Conservation (phyloP, 1,139 yeast species). For the Hyphopichia khmerensis region DNA sequence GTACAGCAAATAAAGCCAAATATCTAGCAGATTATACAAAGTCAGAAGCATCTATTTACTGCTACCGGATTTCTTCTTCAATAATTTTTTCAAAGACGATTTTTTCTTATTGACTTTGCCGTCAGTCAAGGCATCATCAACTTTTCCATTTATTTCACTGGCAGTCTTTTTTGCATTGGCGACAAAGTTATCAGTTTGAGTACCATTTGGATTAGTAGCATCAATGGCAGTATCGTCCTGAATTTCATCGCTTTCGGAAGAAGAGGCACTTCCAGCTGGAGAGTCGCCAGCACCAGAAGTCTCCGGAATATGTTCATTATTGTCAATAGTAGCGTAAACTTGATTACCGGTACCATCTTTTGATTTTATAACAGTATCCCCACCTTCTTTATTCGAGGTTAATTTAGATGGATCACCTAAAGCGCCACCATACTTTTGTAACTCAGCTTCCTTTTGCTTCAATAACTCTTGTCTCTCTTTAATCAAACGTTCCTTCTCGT, state of each 20-base stretch:
- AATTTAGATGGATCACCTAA: constrained; percentile 13
- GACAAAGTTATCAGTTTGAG: constrained; percentile 5
- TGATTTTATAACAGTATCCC: constrained; percentile 30
- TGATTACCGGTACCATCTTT: constrained; percentile 14
- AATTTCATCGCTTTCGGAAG: constrained; percentile 7
- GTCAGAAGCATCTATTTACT: neutral
- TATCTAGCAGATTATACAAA: too few relatives aligned
- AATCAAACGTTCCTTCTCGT: constrained; percentile 5
- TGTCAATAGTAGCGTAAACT: constrained; percentile 37
- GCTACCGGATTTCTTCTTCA: constrained; percentile 14
- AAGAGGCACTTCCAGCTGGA: constrained; percentile 3
- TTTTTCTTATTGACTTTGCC: constrained; percentile 17
- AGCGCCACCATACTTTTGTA: constrained; percentile 8
- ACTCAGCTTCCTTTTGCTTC: constrained; percentile 15
- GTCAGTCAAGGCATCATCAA: constrained; percentile 8
- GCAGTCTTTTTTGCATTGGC: constrained; percentile 10
- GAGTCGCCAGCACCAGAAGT: constrained; percentile 4
- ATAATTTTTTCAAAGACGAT: constrained; percentile 21
- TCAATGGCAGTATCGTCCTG: constrained; percentile 7
- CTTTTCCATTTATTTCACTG: constrained; percentile 6
- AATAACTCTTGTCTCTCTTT: constrained; percentile 16
- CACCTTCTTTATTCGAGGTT: constrained; percentile 21
- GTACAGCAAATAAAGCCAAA: too few relatives aligned
- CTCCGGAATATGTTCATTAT: constrained; percentile 24
- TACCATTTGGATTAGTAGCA: constrained; percentile 3